These are phyloP conservation scores for Suillus lakei DNA, from an alignment of 768 basidiomycete species.

Conservation along the genomic window DNA sequence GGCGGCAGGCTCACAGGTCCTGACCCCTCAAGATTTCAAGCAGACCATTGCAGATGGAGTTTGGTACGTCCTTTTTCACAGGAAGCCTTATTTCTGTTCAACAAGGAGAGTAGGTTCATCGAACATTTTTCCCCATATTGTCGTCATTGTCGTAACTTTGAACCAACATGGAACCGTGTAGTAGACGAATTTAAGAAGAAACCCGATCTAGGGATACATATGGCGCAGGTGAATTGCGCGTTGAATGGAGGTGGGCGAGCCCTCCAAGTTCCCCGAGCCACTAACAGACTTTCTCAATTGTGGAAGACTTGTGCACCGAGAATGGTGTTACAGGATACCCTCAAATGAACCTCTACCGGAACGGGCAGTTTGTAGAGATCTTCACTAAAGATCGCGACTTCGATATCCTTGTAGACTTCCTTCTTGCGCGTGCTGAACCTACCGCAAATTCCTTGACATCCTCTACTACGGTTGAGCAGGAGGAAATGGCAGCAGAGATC, in stretches of 20 bases:
- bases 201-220: constrained; percentile 45
- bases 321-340: constrained; percentile 78
- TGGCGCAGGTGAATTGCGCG: constrained; percentile 85
- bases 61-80: constrained; percentile 48
- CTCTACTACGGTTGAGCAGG: constrained; percentile 12
- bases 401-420: constrained; percentile 58
- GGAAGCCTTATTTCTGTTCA: neutral
- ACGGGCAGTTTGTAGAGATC: constrained; percentile 63
- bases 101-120: constrained; percentile 56
- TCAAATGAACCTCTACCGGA: constrained; percentile 69
- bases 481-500: constrained; percentile 3
- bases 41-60: constrained; percentile 56
- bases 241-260: constrained; percentile 69
- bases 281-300: constrained; percentile 2
- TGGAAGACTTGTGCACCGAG: constrained; percentile 76
- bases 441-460: constrained; percentile 16
- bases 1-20: constrained; percentile 35
- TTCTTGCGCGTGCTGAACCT: constrained; percentile 48
- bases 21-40: constrained; percentile 67
- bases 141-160: constrained; percentile 76
- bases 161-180: constrained; percentile 81
- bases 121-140: constrained; percentile 92
- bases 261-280: neutral
- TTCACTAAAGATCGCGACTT: constrained; percentile 61
- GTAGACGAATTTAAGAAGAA: constrained; percentile 54